Conservation (phyloP, 2,329 filamentous ascomycete genomes). For the Fusarium sp. region DNA sequence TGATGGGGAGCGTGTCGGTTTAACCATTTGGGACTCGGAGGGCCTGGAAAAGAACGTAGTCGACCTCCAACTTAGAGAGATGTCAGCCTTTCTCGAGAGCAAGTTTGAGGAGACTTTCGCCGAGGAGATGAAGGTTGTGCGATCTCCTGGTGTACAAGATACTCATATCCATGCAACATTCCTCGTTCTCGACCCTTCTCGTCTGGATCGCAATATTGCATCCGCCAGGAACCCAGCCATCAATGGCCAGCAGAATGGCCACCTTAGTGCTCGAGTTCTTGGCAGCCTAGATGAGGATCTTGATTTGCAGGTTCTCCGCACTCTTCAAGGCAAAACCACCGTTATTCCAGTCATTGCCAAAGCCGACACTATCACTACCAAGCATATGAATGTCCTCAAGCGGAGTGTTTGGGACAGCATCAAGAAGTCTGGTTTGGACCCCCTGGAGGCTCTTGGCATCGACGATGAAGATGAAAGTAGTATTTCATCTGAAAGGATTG, state of each 20-base stretch:
- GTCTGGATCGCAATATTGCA: slow-evolving; percentile 86
- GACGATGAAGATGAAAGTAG: slow-evolving; percentile 81
- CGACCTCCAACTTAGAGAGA: slow-evolving; percentile 92
- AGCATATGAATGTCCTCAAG: slow-evolving; percentile 94
- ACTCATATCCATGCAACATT: slow-evolving; percentile 98
- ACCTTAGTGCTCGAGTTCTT: slow-evolving; percentile 61
- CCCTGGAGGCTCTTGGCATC: slow-evolving; percentile 86
- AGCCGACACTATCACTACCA: slow-evolving; percentile 95
- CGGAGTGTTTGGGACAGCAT: slow-evolving; percentile 91
- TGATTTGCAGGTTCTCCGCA: slow-evolving; percentile 90
- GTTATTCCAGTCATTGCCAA: slow-evolving; percentile 97
- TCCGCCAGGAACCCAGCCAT: slow-evolving; percentile 70
- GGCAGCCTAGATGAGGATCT: slow-evolving; percentile 89
- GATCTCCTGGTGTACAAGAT: slow-evolving; percentile 92
- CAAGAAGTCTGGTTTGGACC: slow-evolving; percentile 88
- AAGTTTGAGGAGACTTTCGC: slow-evolving; percentile 98
- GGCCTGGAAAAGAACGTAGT: slow-evolving; percentile 96
- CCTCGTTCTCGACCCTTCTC: slow-evolving; percentile 88
- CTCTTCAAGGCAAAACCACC: slow-evolving; percentile 92
- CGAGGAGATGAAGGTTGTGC: slow-evolving; percentile 97
- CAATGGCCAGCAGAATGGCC: slow-evolving; percentile 68
- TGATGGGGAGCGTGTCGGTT: slow-evolving; percentile 88
- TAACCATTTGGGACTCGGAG: slow-evolving; percentile 97
- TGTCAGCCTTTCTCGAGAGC: slow-evolving; percentile 93
- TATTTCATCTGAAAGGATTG: slow-evolving; percentile 67